A percentile compares a stretch with the other conserved stretches of the same genome.
Conservation (phyloP, 1,139 yeast genomes). For the Ogataea hybrid region DNA sequence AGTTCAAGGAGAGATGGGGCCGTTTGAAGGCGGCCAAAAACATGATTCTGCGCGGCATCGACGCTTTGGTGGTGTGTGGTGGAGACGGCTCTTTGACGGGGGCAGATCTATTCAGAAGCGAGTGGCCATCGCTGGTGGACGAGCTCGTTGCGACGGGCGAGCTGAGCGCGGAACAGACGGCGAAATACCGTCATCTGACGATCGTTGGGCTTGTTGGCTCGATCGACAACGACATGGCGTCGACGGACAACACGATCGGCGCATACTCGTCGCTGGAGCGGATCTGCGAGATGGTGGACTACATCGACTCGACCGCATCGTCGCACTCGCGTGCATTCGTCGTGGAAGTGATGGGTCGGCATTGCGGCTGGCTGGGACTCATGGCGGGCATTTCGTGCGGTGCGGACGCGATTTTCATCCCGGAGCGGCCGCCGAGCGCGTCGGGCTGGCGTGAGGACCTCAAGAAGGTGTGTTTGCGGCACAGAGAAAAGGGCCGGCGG, state of each 20-base stretch:
- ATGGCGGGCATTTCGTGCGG: conserved; percentile 96
- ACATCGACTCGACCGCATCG: conserved; percentile 94
- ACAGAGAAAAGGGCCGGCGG: conserved; percentile 84
- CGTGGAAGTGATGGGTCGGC: conserved; percentile 98
- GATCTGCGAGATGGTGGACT: conserved; percentile 90
- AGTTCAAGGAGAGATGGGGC: conserved; percentile 81
- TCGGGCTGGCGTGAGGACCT: conserved; percentile 74
- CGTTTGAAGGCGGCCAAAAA: conserved; percentile 80
- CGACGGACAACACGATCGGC: conserved; percentile 95
- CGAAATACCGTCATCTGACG: conserved; percentile 68
- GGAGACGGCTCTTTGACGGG: conserved; percentile 99
- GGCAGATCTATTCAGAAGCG: conserved; percentile 88
- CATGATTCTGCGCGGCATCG: conserved; percentile 84
- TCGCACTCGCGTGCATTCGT: conserved; percentile 98
- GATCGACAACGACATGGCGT: conserved; percentile 96
- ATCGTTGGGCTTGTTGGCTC: conserved; percentile 97
- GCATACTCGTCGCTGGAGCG: conserved; percentile 92
- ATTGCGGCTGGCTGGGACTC: conserved; percentile 97
- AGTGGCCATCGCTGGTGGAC: conserved; percentile 84
- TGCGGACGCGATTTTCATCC: conserved; percentile 91
- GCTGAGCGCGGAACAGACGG: conserved; percentile 55
- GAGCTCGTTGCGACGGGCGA: conserved; percentile 59
- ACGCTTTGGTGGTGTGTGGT: conserved; percentile 96
- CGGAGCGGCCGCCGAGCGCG: conserved; percentile 79
- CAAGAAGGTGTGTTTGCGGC: conserved; percentile 67